Percentiles rank a stretch among this genome's conserved stretches.
Evolutionary conservation across 1,284 basidiomycete genomes (phyloP).

Genomic region (Thelephora terrestris): DNA sequence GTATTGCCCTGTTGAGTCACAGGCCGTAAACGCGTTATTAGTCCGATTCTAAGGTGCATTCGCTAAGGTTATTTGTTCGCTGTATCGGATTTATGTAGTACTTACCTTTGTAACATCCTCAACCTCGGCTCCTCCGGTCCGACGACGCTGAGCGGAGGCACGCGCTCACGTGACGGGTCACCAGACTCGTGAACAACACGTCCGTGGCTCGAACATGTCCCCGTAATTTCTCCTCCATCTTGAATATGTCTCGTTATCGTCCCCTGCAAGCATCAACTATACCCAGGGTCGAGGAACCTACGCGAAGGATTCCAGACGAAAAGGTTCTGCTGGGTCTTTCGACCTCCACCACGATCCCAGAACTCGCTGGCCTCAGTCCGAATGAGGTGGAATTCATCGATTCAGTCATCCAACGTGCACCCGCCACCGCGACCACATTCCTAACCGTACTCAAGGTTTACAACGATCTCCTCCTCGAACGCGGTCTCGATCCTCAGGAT

Average conservation of each 20-base stretch:
- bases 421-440: conserved; percentile 57
- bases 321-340: conserved; percentile 31
- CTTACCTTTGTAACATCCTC: too few species aligned
- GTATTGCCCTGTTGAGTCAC: conserved; percentile 78
- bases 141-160: not conserved
- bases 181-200: not conserved
- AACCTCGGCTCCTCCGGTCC: too few species aligned
- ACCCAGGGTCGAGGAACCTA: conserved; percentile 10
- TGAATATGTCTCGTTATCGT: conserved; percentile 20
- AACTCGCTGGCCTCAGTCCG: conserved; percentile 45
- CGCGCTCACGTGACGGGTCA: not conserved
- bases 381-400: conserved; percentile 65
- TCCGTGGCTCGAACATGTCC: not conserved
- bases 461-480: conserved; percentile 60
- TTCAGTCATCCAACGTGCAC: conserved; percentile 56
- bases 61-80: not conserved
- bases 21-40: conserved; percentile 45
- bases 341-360: conserved; percentile 37
- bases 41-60: conserved; percentile 55
- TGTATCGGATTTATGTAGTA: too few species aligned
- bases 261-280: conserved; percentile 24
- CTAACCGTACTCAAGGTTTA: conserved; percentile 74
- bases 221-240: not conserved
- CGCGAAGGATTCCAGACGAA: conserved; percentile 14
- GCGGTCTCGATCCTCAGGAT: conserved; percentile 62